phyloP scores from a whole-genome alignment of 2,329 filamentous ascomycete genomes.

The Metarhizium anisopliae region DNA sequence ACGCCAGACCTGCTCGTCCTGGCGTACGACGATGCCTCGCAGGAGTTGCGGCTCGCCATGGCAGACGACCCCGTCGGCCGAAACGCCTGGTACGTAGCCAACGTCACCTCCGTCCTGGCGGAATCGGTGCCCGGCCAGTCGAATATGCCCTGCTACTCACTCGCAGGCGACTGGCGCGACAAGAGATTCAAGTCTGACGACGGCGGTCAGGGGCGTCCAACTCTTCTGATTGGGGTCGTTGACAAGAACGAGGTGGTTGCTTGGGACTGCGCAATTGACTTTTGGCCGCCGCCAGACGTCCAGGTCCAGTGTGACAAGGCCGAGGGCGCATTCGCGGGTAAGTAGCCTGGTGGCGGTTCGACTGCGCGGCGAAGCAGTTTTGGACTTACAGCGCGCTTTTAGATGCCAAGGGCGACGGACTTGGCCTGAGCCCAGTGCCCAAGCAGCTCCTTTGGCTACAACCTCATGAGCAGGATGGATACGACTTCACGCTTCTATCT shows the following conservation, averaged over 20 bases:
- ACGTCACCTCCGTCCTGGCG: constrained; percentile 7
- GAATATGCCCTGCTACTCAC: constrained; percentile 9
- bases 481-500: constrained; percentile 11
- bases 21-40: constrained; percentile 9
- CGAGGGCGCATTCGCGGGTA: constrained; percentile 9
- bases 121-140: constrained; percentile 7
- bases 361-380: not conserved
- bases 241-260: constrained; percentile 8
- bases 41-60: constrained; percentile 11
- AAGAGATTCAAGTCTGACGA: not conserved
- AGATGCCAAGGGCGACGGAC: constrained; percentile 8
- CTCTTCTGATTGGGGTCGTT: constrained; percentile 11
- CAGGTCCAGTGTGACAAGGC: constrained; percentile 9
- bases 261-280: constrained; percentile 12
- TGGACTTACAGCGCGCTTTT: not conserved
- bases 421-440: constrained; percentile 3
- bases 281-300: constrained; percentile 6
- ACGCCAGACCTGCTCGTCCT: constrained; percentile 8
- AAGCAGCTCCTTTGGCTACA: constrained; percentile 11
- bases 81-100: constrained; percentile 7
- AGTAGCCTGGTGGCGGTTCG: not conserved
- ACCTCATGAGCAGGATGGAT: not conserved
- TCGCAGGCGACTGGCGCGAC: constrained; percentile 12
- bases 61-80: constrained; percentile 7
- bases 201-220: not conserved